Base-by-base conservation (phyloP, 345 rosid genomes). In the Brassica cretica region DNA sequence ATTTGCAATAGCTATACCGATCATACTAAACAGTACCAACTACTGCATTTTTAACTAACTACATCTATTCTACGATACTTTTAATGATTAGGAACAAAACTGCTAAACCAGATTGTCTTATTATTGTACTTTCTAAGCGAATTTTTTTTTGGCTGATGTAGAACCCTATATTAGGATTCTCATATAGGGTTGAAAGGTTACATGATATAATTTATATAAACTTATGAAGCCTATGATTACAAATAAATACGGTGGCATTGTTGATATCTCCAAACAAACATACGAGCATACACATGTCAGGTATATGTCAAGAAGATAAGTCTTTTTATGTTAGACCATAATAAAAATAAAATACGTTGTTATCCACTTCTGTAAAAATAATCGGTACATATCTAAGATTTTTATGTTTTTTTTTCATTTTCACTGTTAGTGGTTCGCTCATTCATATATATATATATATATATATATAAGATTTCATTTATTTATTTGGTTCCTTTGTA, bases 291-390 rank as follows among this genome's bases (percentile, higher is more conserved):
- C 37, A 59, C 29, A 68, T 76, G 62, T 68, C 53, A 60, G 9
- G 32, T 67, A 75, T 46, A 68, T 29, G 61, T 44, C 37, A 76
- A 68, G 68, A 59, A 68, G 44, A 29, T 27, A 58, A 37, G 0
- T 6, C 24, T 59, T 37, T 16, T 4, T 19, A 46, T 76, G 44
- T 10, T 51, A 62, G 41, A 49, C 39, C 55, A 44, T 49, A 8
- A 49, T 62, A 49, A 51, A 76, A 69, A 70, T 33, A 14, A 76
- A 69, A 70, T 33, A 14, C 66, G 59, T 37, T 71, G 76, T 25
- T 77, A 32, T 76, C 58, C 18, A 70, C 32, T 76, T 70, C 49
- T 76, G 4, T 51, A 24, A 33, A 25, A 33, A 63, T 62, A 55
- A 63, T 6, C 49, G 64, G 25, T 33, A 68, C 30, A 49, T 61